These are phyloP conservation scores for Spinacia oleracea DNA, from an alignment of 179 eudicot genomes.

Conservation along the genomic window DNA sequence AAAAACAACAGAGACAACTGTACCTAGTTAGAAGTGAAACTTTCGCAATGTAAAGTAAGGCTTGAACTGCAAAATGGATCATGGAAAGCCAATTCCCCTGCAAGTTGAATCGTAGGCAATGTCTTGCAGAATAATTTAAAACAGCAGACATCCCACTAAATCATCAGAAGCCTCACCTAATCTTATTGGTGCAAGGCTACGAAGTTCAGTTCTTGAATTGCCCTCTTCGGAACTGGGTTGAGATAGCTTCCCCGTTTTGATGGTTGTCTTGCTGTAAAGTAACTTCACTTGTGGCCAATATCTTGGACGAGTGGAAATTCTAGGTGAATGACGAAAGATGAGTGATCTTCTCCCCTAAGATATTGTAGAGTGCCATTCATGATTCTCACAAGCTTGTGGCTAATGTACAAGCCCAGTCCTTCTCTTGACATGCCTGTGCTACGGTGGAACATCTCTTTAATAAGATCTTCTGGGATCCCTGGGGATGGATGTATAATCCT, in stretches of 20 bases:
- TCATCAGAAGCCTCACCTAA: neutral
- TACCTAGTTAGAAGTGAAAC: no score
- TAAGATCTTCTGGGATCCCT: constrained; percentile 72
- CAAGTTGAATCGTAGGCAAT: neutral
- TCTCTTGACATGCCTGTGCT: constrained; percentile 67
- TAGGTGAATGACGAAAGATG: constrained; percentile 60
- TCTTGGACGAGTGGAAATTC: constrained; percentile 69
- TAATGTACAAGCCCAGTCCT: constrained; percentile 80
- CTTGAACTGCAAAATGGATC: neutral
- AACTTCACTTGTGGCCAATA: constrained; percentile 5
- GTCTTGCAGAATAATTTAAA: neutral
- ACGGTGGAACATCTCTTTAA: constrained; percentile 79
- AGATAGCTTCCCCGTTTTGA: neutral
- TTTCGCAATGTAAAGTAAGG: neutral
- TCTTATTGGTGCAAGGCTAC: neutral
- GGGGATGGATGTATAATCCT: constrained; percentile 92
- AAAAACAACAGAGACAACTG: no score
- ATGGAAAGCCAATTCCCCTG: neutral
- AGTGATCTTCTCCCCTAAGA: constrained; percentile 64
- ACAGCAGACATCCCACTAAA: neutral
- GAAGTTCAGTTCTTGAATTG: neutral
- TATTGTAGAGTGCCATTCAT: constrained; percentile 91
- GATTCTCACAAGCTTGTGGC: constrained; percentile 72
- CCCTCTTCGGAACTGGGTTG: neutral
- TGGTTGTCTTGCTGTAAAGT: neutral